phyloP scores from a whole-genome alignment of 2,329 filamentous ascomycete species.

The Verticillium zaregamsianum region DNA sequence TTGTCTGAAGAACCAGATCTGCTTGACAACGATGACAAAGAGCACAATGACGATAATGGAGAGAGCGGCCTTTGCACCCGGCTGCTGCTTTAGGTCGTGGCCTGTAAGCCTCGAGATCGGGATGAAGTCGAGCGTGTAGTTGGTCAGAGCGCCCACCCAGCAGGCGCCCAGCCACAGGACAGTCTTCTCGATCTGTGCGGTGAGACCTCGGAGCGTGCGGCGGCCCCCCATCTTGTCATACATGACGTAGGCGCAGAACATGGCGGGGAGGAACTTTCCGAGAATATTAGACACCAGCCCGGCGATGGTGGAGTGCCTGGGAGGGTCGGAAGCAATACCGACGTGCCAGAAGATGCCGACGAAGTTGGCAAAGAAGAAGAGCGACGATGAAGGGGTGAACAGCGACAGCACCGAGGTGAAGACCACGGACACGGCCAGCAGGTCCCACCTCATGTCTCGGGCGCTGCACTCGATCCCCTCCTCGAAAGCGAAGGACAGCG shows the following conservation, averaged over 20 bases:
- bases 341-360: conserved; percentile 84
- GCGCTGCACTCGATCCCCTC: conserved; percentile 62
- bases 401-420: conserved; percentile 77
- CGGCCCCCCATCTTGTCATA: conserved; percentile 73
- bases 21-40: conserved; percentile 62
- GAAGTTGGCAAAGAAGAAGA: conserved; percentile 85
- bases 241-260: conserved; percentile 83
- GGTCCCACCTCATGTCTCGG: conserved; percentile 75
- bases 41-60: conserved; percentile 72
- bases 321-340: conserved; percentile 84
- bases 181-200: conserved; percentile 84
- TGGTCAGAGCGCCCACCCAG: conserved; percentile 89
- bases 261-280: conserved; percentile 79
- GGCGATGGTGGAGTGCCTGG: conserved; percentile 61
- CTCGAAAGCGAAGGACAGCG: conserved; percentile 77
- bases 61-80: conserved; percentile 80
- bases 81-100: conserved; percentile 84
- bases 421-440: conserved; percentile 75
- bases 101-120: conserved; percentile 89
- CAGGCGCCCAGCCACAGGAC: conserved; percentile 84
- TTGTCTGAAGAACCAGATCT: conserved; percentile 81
- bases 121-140: conserved; percentile 93
- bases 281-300: conserved; percentile 72
- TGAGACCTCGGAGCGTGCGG: conserved; percentile 66
- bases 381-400: conserved; percentile 70